A percentile compares a stretch with the other conserved stretches of the same genome.
Evolutionary conservation across 1,284 basidiomycete species (phyloP).

Genomic region (Grifola frondosa): DNA sequence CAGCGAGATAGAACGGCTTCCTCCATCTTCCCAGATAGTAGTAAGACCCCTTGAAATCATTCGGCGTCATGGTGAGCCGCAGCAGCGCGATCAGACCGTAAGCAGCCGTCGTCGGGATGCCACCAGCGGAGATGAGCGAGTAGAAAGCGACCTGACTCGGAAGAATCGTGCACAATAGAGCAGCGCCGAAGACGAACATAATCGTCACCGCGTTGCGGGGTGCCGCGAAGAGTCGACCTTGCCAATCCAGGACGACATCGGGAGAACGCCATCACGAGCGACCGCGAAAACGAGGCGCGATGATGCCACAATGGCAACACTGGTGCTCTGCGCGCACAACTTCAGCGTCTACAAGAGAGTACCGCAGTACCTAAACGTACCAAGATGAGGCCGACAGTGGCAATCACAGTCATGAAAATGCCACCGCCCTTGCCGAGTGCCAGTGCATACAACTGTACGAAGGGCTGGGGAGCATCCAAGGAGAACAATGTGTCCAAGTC

Average conservation of each 20-base stretch:
- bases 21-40: conserved; percentile 69
- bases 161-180: conserved; percentile 77
- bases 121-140: conserved; percentile 80
- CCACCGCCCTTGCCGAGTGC: conserved; percentile 76
- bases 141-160: conserved; percentile 87
- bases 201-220: conserved; percentile 78
- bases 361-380: conserved; percentile 43
- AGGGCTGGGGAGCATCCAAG: conserved; percentile 80
- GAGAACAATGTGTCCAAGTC: conserved; percentile 72
- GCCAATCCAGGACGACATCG: conserved; percentile 78
- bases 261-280: conserved; percentile 84
- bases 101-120: conserved; percentile 78
- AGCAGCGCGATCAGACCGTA: conserved; percentile 77
- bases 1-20: conserved; percentile 65
- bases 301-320: conserved; percentile 79
- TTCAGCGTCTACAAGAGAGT: neutral
- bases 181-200: conserved; percentile 73
- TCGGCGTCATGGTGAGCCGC: conserved; percentile 72
- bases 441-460: conserved; percentile 80
- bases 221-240: conserved; percentile 67
- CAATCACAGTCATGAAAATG: conserved; percentile 82
- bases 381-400: conserved; percentile 74
- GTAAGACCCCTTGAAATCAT: conserved; percentile 67
- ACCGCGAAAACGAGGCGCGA: conserved; percentile 85
- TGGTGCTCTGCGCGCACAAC: conserved; percentile 61